Percentiles rank a stretch among this genome's conserved stretches.
Evolutionary conservation across 768 basidiomycete genomes (phyloP).

Genomic region (Boletus sensibilis): DNA sequence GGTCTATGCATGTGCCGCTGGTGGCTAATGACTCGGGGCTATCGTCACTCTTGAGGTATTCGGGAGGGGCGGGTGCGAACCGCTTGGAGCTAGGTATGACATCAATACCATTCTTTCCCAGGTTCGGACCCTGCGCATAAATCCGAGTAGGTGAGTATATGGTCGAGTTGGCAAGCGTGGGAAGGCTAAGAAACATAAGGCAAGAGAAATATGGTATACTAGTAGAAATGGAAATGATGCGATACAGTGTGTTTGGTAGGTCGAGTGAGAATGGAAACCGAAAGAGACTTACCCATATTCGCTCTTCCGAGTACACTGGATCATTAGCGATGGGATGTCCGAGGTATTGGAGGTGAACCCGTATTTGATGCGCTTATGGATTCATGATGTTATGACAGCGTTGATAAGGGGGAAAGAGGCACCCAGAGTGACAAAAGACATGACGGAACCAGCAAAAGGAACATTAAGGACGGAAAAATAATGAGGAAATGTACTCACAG

Average conservation of each 20-base stretch:
- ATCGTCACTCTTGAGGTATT: conserved; percentile 34
- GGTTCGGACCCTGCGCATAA: conserved; percentile 53
- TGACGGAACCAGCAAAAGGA: background rate
- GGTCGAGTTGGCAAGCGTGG: background rate
- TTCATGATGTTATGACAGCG: conserved; percentile 3
- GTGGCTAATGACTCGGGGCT: conserved; percentile 47
- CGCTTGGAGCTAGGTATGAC: conserved; percentile 66
- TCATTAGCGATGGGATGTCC: conserved; percentile 95
- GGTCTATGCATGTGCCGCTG: background rate
- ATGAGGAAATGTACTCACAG: conserved; percentile 52
- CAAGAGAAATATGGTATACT: background rate
- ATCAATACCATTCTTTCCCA: conserved; percentile 83
- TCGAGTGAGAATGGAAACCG: background rate
- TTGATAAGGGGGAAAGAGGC: background rate
- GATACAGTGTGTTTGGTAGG: background rate
- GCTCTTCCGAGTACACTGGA: conserved; percentile 81
- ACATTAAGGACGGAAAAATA: background rate
- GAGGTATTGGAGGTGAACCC: conserved; percentile 94
- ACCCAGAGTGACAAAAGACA: background rate
- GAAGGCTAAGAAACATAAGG: background rate
- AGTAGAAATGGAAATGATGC: background rate
- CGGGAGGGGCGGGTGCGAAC: conserved; percentile 55
- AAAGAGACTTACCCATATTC: conserved; percentile 63
- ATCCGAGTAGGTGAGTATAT: conserved; percentile 2
- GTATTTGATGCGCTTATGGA: conserved; percentile 85